Conservation (phyloP, 2,329 filamentous ascomycete genomes). For the Nigrospora osmanthi region DNA sequence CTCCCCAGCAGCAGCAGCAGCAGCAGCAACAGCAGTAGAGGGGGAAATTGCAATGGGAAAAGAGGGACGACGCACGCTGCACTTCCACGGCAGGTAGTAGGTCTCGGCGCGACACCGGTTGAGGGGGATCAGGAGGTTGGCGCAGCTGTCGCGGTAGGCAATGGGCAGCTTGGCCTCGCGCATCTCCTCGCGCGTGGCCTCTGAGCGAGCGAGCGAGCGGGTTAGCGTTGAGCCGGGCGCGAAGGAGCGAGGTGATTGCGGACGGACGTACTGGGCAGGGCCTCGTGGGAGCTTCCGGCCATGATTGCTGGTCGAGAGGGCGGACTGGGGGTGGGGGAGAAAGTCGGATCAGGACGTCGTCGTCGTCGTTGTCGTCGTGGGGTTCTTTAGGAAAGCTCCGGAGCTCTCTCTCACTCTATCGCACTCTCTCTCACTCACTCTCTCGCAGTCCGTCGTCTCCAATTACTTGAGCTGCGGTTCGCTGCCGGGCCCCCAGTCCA, state of each 20-base stretch:
- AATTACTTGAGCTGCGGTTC: too few species aligned
- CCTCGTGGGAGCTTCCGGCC: slow-evolving; percentile 15
- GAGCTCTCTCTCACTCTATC: background rate
- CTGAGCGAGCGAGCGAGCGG: slow-evolving; percentile 27
- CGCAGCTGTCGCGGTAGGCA: slow-evolving; percentile 91
- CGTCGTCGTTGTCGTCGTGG: background rate
- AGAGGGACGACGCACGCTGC: slow-evolving; percentile 58
- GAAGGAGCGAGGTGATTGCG: background rate
- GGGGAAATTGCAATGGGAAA: background rate
- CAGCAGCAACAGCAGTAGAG: background rate
- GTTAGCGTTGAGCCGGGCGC: too few species aligned
- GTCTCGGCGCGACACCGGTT: slow-evolving; percentile 90
- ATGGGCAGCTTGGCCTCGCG: slow-evolving; percentile 80
- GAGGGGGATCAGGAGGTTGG: slow-evolving; percentile 86
- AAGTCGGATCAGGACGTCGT: background rate
- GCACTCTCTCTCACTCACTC: too few species aligned
- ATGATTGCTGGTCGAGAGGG: slow-evolving; percentile 1
- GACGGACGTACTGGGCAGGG: slow-evolving; percentile 16
- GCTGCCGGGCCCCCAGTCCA: too few species aligned
- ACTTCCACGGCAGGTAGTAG: slow-evolving; percentile 97
- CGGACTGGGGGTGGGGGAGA: slow-evolving; percentile 4
- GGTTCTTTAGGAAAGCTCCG: too few species aligned
- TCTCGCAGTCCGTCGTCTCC: too few species aligned
- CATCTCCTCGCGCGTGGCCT: slow-evolving; percentile 87
- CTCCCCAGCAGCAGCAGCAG: too few species aligned